Evolutionary conservation across 2,329 filamentous ascomycete genomes (phyloP).

Genomic region (Hymenoscyphus linearis): DNA sequence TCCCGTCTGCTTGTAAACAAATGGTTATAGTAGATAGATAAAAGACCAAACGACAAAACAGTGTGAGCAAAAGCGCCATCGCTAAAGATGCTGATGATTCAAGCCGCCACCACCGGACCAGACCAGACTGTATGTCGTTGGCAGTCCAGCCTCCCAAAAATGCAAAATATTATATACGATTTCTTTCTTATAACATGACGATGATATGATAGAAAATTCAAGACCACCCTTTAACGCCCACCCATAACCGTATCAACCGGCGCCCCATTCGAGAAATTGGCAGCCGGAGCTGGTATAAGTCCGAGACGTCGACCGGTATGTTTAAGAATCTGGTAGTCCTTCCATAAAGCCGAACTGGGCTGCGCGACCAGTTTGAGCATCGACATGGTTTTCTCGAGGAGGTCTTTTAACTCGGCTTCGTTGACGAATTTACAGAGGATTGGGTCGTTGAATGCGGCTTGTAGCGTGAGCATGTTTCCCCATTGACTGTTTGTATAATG

Average conservation of each 20-base stretch:
- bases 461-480: conserved; percentile 88
- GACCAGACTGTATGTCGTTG: too few species aligned
- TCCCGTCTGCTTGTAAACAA: too few species aligned
- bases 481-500: conserved; percentile 65
- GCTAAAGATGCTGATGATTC: conserved; percentile 9
- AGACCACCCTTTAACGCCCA: not conserved
- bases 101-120: not conserved
- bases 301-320: conserved; percentile 19
- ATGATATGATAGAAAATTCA: not conserved
- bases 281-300: conserved; percentile 10
- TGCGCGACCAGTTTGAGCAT: conserved; percentile 68
- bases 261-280: conserved; percentile 19
- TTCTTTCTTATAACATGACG: not conserved
- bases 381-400: conserved; percentile 68
- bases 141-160: not conserved
- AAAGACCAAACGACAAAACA: not conserved
- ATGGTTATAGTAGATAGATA: not conserved
- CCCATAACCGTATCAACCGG: conserved; percentile 13
- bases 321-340: conserved; percentile 70
- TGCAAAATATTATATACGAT: not conserved
- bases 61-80: conserved; percentile 3
- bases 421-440: conserved; percentile 55
- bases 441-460: conserved; percentile 69
- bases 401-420: conserved; percentile 46
- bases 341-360: conserved; percentile 68